Percentiles rank a stretch among this genome's conserved stretches.
Conservation (phyloP, 2,329 filamentous ascomycete genomes). For the Apiospora arundinis region DNA sequence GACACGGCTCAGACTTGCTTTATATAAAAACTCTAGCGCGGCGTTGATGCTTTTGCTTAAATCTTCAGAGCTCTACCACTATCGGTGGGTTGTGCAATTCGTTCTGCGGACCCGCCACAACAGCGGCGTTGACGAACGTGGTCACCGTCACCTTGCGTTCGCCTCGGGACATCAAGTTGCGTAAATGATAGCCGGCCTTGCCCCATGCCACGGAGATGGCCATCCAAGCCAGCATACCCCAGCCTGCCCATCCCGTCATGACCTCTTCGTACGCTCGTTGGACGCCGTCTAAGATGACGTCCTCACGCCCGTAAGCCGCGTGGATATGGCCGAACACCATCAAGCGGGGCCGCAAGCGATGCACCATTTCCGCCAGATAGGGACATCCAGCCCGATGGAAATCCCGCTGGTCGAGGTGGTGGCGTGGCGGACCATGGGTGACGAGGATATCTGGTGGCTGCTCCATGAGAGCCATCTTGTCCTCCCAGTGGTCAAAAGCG, state of each 20-base stretch:
- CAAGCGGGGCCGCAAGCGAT: constrained; percentile 66
- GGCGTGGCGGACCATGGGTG: constrained; percentile 72
- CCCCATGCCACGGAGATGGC: not conserved
- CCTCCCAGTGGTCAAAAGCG: constrained; percentile 26
- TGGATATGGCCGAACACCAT: constrained; percentile 78
- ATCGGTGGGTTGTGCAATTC: not conserved
- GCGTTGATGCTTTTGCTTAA: not conserved
- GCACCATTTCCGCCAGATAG: constrained; percentile 61
- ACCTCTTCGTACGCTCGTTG: not conserved
- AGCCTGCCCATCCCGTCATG: constrained; percentile 1
- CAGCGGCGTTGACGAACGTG: not conserved
- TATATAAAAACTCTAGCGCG: not conserved
- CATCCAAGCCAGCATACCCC: not conserved
- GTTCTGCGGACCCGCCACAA: not conserved
- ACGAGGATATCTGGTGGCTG: constrained; percentile 69
- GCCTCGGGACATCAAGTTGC: not conserved
- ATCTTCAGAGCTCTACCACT: not conserved
- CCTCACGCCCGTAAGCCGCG: constrained; percentile 66
- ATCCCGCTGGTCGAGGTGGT: constrained; percentile 58
- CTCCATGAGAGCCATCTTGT: constrained; percentile 68
- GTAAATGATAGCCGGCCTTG: not conserved
- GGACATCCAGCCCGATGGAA: constrained; percentile 62
- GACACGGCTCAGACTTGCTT: too few species aligned
- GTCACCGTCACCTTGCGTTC: not conserved
- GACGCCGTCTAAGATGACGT: not conserved